Conservation (phyloP, 208 protist genomes). For the Acanthamoeba lugdunensis region DNA sequence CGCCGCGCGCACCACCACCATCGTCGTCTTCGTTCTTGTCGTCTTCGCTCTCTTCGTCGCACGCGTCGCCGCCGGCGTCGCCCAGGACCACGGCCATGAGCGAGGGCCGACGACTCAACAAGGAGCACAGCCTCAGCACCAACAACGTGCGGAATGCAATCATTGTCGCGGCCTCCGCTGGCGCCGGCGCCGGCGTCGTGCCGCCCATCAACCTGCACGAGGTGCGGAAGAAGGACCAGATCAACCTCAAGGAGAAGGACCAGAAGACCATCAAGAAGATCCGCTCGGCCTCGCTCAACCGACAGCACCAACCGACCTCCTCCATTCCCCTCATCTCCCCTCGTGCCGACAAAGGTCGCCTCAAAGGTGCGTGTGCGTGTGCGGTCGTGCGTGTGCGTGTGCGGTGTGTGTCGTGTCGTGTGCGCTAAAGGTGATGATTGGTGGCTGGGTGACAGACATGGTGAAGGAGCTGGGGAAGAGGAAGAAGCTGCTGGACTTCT, state of each 20-base stretch:
- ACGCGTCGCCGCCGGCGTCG: not conserved
- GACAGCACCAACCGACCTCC: not conserved
- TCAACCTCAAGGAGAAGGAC: constrained; percentile 18
- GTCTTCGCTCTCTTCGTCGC: not conserved
- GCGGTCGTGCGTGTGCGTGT: too few relatives aligned
- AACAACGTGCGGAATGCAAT: not conserved
- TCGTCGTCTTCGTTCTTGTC: not conserved
- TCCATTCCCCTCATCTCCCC: not conserved
- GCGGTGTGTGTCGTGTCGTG: too few relatives aligned
- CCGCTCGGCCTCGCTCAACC: not conserved
- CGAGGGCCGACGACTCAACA: not conserved
- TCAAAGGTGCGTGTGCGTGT: not conserved
- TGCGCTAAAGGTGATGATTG: too few relatives aligned
- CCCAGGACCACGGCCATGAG: not conserved
- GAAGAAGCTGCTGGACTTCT: constrained; percentile 18
- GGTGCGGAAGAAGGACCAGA: constrained; percentile 17
- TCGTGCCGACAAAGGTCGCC: not conserved
- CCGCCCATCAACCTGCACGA: not conserved
- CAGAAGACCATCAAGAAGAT: constrained; percentile 48
- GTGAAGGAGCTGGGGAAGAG: not conserved
- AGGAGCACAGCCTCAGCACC: constrained; percentile 19
- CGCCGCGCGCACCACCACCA: not conserved
- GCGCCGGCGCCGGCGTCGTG: not conserved
- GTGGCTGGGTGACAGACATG: not conserved
- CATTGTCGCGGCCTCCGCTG: too few relatives aligned